These are phyloP conservation scores for Prunus kanzakura DNA, from an alignment of 306 rosid genomes.

Conservation along the genomic window DNA sequence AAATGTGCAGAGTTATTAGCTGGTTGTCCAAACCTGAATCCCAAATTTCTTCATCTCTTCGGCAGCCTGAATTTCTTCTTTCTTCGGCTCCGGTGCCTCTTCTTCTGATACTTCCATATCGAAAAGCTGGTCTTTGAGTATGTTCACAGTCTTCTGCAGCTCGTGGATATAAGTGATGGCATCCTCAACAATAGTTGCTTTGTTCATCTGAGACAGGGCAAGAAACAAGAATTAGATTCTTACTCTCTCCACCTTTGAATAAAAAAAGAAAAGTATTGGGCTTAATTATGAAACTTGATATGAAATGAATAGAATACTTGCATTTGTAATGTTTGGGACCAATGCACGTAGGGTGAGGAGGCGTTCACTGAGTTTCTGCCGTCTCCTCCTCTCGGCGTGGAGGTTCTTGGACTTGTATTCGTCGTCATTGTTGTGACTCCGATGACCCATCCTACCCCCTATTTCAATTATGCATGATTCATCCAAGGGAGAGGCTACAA, in stretches of 20 bases:
- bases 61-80: conserved; percentile 13
- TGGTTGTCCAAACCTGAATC: conserved; percentile 38
- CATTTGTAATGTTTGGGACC: conserved; percentile 74
- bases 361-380: conserved; percentile 60
- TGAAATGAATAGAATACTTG: conserved; percentile 8
- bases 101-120: conserved; percentile 37
- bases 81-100: conserved; percentile 13
- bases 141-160: conserved; percentile 34
- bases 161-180: conserved; percentile 45
- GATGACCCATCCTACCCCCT: conserved; percentile 34
- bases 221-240: neutral
- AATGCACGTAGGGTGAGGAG: conserved; percentile 54
- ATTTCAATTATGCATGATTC: conserved; percentile 29
- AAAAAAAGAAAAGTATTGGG: neutral
- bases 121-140: conserved; percentile 42
- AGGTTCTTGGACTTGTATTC: conserved; percentile 59
- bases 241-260: too few species aligned
- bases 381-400: conserved; percentile 54
- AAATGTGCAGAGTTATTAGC: neutral
- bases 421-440: conserved; percentile 25
- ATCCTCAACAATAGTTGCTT: conserved; percentile 59
- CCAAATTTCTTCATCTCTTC: conserved; percentile 35
- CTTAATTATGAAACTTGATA: neutral
- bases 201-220: conserved; percentile 57
- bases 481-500: conserved; percentile 22